A percentile compares a stretch with the other conserved stretches of the same genome.
These are phyloP conservation scores for Dryadomyces quercus-mongolicae DNA, from an alignment of 2,329 filamentous ascomycete species.

Conservation along the genomic window DNA sequence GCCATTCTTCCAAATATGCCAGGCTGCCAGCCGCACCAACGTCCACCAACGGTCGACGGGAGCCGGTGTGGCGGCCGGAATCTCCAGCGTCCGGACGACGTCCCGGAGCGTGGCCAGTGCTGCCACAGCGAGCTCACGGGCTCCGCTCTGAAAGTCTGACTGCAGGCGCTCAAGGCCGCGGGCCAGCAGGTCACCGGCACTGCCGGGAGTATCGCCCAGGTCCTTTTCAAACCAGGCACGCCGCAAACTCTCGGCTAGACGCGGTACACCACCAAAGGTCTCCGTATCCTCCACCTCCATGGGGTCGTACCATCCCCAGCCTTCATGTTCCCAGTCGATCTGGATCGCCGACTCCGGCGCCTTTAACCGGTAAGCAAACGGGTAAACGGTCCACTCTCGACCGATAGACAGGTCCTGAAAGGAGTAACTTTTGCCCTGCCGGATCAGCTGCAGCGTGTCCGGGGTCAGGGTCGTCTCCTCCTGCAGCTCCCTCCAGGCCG, in stretches of 20 bases:
- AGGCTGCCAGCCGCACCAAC: slow-evolving; percentile 41
- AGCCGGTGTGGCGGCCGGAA: slow-evolving; percentile 1
- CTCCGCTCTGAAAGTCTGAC: slow-evolving; percentile 45
- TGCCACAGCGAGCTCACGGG: slow-evolving; percentile 42
- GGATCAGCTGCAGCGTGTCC: slow-evolving; percentile 34
- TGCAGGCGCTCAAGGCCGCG: slow-evolving; percentile 36
- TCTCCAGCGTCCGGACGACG: slow-evolving; percentile 25
- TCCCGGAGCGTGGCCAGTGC: slow-evolving; percentile 38
- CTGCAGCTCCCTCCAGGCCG: slow-evolving; percentile 49
- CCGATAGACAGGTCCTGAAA: slow-evolving; percentile 40
- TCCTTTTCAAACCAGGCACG: slow-evolving; percentile 48
- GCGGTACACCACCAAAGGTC: slow-evolving; percentile 40
- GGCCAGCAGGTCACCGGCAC: slow-evolving; percentile 31
- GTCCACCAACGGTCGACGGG: slow-evolving; percentile 38
- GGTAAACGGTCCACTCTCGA: slow-evolving; percentile 50
- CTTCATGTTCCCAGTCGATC: slow-evolving; percentile 51
- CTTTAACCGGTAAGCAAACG: slow-evolving; percentile 46
- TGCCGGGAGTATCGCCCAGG: slow-evolving; percentile 22
- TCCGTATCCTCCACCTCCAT: slow-evolving; percentile 32
- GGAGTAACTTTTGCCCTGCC: slow-evolving; percentile 44
- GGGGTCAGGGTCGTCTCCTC: slow-evolving; percentile 48
- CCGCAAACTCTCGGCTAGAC: slow-evolving; percentile 42
- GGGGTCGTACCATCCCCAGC: slow-evolving; percentile 45
- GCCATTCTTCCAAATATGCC: slow-evolving; percentile 54
- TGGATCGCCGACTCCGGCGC: slow-evolving; percentile 31